Base-by-base conservation (phyloP, 1,139 yeast species). In the Blastobotrys buckinghamii region DNA sequence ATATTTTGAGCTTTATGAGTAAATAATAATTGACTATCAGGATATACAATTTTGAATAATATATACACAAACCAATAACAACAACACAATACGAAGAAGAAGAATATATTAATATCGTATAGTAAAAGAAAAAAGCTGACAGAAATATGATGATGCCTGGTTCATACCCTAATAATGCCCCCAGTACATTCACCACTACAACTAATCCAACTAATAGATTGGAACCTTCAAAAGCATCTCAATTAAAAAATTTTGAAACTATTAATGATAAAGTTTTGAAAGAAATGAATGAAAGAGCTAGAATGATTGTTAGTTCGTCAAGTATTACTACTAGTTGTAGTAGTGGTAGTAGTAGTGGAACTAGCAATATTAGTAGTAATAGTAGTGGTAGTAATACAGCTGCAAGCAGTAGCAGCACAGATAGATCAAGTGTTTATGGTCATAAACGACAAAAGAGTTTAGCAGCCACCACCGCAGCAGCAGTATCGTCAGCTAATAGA, bases 231-330 rank as follows among this genome's bases (percentile, higher is more conserved):
- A 50, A 48, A n/a, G 68, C 65, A 7, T 62, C 52, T 50, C 52
- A 47, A 26, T 42, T 56, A 9, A 55, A 60, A 12, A 66, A 64
- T 17, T 64, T 60, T 51, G 66, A 62, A 48, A 66, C 70, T 13
- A 50, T 64, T 42, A 65, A 65, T 44, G 70, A 66, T 54, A 57
- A 59, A 50, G 63, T 66, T 6, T 58, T 66, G 22, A 44, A 53
- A 20, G 70, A 66, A 45, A 64, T 66, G 68, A 63, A 66, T 48
- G 65, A 61, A 51, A 57, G 70, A n/a, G 68, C 69, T 15, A 53
- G 44, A 46, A 42, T 27, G 45, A 16, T 13, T 15, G 22, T 15
- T 17, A 32, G 16, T 9, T 44, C n/a, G 19, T 30, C 34, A 30
- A 27, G 26, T n/a, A 37, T n/a, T n/a, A n/a, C n/a, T n/a, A n/a